A percentile compares a stretch with the other conserved stretches of the same genome.
Conservation (phyloP, 306 rosid species). For the Cucurbita moschata region DNA sequence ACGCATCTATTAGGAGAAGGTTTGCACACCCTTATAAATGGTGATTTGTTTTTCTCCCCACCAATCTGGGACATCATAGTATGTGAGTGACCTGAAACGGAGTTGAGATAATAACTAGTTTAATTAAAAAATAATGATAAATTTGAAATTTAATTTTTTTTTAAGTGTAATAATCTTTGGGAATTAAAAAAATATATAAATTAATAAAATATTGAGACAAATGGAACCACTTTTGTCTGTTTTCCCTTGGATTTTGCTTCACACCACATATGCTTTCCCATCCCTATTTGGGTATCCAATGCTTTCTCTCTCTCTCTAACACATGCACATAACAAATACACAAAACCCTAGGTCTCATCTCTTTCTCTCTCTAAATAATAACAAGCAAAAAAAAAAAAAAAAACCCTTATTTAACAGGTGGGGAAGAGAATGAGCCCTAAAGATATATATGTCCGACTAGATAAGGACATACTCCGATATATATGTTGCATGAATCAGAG, state of each 20-base stretch:
- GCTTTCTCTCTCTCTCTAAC: conserved; percentile 9
- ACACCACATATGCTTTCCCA: conserved; percentile 4
- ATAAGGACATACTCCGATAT: conserved; percentile 20
- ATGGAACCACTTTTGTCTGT: conserved; percentile 44
- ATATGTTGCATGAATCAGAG: conserved; percentile 4
- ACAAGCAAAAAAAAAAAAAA: not conserved
- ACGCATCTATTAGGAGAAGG: no score
- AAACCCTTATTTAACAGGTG: conserved; percentile 15
- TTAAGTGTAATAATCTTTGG: no score
- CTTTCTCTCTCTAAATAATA: not conserved
- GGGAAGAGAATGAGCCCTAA: conserved; percentile 18
- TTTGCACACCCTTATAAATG: no score
- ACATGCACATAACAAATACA: conserved; percentile 15
- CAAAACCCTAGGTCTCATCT: conserved; percentile 18
- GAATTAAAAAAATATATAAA: no score
- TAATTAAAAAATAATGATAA: no score
- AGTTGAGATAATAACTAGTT: no score
- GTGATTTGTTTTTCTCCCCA: no score
- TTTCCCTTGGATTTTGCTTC: conserved; percentile 36
- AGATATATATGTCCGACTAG: conserved; percentile 22
- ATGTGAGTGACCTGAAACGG: no score
- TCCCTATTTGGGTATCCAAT: conserved; percentile 4
- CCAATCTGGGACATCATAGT: no score
- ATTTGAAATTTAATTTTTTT: no score
- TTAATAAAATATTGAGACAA: not conserved